These are phyloP conservation scores for Lumnitzera racemosa DNA, from an alignment of 345 rosid genomes.

Conservation along the genomic window DNA sequence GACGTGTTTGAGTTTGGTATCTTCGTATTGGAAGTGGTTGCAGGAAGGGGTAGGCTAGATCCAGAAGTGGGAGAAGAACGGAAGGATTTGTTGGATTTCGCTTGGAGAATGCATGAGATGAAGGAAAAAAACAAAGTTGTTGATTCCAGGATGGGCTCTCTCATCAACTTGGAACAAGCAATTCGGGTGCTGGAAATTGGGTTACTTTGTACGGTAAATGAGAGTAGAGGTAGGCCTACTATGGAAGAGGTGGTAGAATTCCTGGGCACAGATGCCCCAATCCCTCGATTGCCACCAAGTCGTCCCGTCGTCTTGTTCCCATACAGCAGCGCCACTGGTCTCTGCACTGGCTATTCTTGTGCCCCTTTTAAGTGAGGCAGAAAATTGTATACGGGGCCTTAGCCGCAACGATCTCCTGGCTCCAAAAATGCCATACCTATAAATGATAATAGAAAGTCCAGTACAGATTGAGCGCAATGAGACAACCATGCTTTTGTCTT, in stretches of 20 bases:
- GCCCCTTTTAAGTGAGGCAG: slow-evolving; percentile 26
- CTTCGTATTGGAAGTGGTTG: slow-evolving; percentile 37
- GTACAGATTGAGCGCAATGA: too few species aligned
- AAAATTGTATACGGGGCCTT: neutral
- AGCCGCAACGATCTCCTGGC: neutral
- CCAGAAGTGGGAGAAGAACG: slow-evolving; percentile 15
- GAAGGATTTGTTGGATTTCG: slow-evolving; percentile 37
- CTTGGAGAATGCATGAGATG: slow-evolving; percentile 41
- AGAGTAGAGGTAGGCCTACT: slow-evolving; percentile 34
- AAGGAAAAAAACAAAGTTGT: slow-evolving; percentile 28
- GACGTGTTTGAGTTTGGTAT: slow-evolving; percentile 46
- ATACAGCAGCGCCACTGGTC: slow-evolving; percentile 31
- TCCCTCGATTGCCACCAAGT: slow-evolving; percentile 26
- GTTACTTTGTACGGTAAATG: slow-evolving; percentile 35
- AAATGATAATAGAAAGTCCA: too few species aligned
- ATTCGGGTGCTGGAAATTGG: slow-evolving; percentile 30
- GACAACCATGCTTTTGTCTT: too few species aligned
- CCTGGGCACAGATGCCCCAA: slow-evolving; percentile 18
- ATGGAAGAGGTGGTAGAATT: slow-evolving; percentile 31
- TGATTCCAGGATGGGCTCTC: slow-evolving; percentile 42
- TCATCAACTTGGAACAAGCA: slow-evolving; percentile 34
- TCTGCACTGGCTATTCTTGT: slow-evolving; percentile 33
- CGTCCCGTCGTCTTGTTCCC: slow-evolving; percentile 38
- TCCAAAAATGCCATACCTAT: too few species aligned
- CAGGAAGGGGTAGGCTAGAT: slow-evolving; percentile 32